phyloP scores from a whole-genome alignment of 2,329 filamentous ascomycete species.

The Alternaria arborescens region DNA sequence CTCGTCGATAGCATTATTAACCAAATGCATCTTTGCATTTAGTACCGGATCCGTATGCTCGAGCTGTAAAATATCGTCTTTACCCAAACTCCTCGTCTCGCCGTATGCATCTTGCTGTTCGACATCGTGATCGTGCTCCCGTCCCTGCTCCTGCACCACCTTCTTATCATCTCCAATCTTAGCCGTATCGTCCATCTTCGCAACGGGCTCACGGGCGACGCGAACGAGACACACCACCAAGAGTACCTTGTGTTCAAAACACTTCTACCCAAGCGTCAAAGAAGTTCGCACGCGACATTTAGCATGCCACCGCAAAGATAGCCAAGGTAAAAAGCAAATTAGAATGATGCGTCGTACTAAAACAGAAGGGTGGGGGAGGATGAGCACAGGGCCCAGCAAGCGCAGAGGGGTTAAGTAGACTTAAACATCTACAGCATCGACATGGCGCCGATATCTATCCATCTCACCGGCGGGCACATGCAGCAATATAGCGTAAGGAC shows the following conservation, averaged over 20 bases:
- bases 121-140: slow-evolving; percentile 16
- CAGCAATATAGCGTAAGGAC: no score
- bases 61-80: slow-evolving; percentile 63
- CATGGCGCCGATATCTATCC: neutral
- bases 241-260: no score
- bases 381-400: no score
- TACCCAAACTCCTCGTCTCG: slow-evolving; percentile 30
- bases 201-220: neutral
- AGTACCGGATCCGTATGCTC: slow-evolving; percentile 69
- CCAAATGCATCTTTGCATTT: slow-evolving; percentile 72
- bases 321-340: no score
- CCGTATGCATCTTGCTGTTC: slow-evolving; percentile 9
- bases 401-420: neutral
- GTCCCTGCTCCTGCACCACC: slow-evolving; percentile 16
- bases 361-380: slow-evolving; percentile 1
- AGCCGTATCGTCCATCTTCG: slow-evolving; percentile 6
- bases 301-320: neutral
- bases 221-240: no score
- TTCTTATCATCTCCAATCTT: slow-evolving; percentile 4
- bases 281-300: slow-evolving; percentile 8
- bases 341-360: neutral
- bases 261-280: no score
- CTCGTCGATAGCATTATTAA: slow-evolving; percentile 63
- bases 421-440: neutral
- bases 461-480: no score